These are phyloP conservation scores for Yamadazyma siamensis DNA, from an alignment of 1,139 yeast genomes.

Conservation along the genomic window DNA sequence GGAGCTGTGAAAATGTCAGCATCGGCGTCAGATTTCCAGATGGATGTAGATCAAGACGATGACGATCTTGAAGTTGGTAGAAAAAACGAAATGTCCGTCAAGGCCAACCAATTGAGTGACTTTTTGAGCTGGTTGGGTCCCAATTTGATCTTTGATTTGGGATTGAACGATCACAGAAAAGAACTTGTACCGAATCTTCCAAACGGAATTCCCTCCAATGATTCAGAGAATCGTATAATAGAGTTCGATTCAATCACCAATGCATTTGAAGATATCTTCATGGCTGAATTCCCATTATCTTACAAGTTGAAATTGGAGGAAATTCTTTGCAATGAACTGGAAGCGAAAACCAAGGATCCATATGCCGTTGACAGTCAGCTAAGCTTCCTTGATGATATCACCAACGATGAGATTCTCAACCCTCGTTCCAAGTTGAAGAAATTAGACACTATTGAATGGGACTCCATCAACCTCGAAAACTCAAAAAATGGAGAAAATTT, in stretches of 20 bases:
- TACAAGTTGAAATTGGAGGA: conserved; percentile 33
- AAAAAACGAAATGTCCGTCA: conserved; percentile 30
- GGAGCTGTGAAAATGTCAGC: conserved; percentile 17
- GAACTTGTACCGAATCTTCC: conserved; percentile 16
- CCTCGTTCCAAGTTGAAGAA: conserved; percentile 27
- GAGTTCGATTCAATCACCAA: conserved; percentile 9
- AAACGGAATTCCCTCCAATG: not conserved
- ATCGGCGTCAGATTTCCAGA: conserved; percentile 24
- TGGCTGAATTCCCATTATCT: conserved; percentile 29
- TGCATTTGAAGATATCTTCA: conserved; percentile 15
- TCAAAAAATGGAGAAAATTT: conserved; percentile 19
- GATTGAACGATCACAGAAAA: conserved; percentile 19
- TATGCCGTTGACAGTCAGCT: conserved; percentile 26
- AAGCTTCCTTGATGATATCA: conserved; percentile 38
- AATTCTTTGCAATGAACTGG: conserved; percentile 24
- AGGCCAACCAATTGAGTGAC: conserved; percentile 27
- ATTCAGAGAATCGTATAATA: conserved; percentile 3
- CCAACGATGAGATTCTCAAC: conserved; percentile 29
- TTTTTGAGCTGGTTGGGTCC: conserved; percentile 32
- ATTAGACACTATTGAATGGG: conserved; percentile 34
- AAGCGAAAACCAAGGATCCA: conserved; percentile 15
- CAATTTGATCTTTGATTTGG: conserved; percentile 37
- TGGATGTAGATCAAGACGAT: conserved; percentile 37
- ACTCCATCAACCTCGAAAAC: conserved; percentile 20
- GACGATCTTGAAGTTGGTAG: conserved; percentile 31